Conservation (phyloP, 1,139 yeast species). For the Meyerozyma sp. region DNA sequence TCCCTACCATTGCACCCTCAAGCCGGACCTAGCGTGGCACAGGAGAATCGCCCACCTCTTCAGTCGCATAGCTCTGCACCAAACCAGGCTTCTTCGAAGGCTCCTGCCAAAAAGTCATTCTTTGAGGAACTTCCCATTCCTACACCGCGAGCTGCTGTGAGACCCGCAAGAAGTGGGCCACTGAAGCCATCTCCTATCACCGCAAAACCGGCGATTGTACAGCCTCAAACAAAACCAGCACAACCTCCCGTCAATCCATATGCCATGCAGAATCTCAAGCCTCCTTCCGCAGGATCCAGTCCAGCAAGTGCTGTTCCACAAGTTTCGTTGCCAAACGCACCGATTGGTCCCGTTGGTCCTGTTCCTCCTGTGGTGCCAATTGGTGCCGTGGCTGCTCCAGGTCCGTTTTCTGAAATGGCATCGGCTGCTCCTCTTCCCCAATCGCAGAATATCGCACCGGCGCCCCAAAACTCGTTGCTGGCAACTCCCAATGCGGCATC, state of each 20-base stretch:
- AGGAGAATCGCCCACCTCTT: constrained; percentile 10
- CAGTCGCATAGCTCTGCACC: constrained; percentile 4
- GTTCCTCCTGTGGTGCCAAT: constrained; percentile 6
- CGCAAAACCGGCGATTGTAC: constrained; percentile 14
- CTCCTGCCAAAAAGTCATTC: constrained; percentile 32
- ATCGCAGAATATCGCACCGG: not conserved
- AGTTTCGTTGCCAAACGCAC: not conserved
- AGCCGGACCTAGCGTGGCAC: constrained; percentile 2
- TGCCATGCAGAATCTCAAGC: constrained; percentile 4
- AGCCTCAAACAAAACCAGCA: constrained; percentile 5
- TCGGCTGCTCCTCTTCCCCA: constrained; percentile 1
- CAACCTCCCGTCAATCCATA: constrained; percentile 9
- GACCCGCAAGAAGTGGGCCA: constrained; percentile 28
- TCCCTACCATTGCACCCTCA: not conserved
- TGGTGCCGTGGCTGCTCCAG: not conserved
- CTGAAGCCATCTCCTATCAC: constrained; percentile 1
- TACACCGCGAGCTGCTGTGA: constrained; percentile 19
- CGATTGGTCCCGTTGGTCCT: not conserved
- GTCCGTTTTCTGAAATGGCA: not conserved
- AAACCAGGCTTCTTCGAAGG: constrained; percentile 6
- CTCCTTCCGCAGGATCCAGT: constrained; percentile 7
- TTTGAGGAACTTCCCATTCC: constrained; percentile 51
- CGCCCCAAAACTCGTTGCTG: constrained; percentile 3
- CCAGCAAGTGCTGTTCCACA: constrained; percentile 3
- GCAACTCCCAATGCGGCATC: not conserved